phyloP scores from a whole-genome alignment of 2,329 filamentous ascomycete species.

The Fonsecaea pugnacius region DNA sequence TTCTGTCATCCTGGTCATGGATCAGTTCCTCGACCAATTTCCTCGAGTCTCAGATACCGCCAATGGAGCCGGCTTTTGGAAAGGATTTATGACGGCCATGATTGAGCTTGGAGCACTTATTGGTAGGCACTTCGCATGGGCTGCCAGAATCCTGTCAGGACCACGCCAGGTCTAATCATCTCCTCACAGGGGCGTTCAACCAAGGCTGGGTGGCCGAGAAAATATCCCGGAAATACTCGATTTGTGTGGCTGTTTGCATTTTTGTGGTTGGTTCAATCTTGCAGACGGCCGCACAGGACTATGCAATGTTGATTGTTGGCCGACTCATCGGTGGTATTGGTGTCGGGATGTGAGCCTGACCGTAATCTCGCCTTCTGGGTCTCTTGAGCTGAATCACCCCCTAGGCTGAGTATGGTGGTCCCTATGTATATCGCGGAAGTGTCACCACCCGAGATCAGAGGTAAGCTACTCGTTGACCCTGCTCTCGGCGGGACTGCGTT shows the following conservation, averaged over 20 bases:
- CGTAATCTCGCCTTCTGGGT: not conserved
- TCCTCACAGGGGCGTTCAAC: slow-evolving; percentile 46
- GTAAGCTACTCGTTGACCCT: slow-evolving; percentile 43
- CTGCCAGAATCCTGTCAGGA: not conserved
- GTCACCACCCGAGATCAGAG: slow-evolving; percentile 45
- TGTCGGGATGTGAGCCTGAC: slow-evolving; percentile 51
- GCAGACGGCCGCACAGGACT: slow-evolving; percentile 57
- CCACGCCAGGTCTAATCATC: slow-evolving; percentile 1
- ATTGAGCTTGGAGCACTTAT: slow-evolving; percentile 58
- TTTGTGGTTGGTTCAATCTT: slow-evolving; percentile 58
- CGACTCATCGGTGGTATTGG: slow-evolving; percentile 57
- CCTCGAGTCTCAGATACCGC: slow-evolving; percentile 49
- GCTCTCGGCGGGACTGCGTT: not conserved
- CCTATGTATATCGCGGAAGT: slow-evolving; percentile 61
- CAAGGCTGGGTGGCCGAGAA: slow-evolving; percentile 57
- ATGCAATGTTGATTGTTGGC: slow-evolving; percentile 57
- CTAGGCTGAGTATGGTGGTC: slow-evolving; percentile 44
- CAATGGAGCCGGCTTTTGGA: slow-evolving; percentile 47
- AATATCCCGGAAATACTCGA: slow-evolving; percentile 58
- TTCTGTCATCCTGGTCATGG: slow-evolving; percentile 57
- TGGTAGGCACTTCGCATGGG: slow-evolving; percentile 23
- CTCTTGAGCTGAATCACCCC: not conserved
- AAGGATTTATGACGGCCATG: slow-evolving; percentile 59
- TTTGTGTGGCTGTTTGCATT: slow-evolving; percentile 56
- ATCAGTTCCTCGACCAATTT: slow-evolving; percentile 55